Percentiles rank a stretch among this genome's conserved stretches.
phyloP scores from a whole-genome alignment of 495 filamentous ascomycete species.

The Neurospora sp. region DNA sequence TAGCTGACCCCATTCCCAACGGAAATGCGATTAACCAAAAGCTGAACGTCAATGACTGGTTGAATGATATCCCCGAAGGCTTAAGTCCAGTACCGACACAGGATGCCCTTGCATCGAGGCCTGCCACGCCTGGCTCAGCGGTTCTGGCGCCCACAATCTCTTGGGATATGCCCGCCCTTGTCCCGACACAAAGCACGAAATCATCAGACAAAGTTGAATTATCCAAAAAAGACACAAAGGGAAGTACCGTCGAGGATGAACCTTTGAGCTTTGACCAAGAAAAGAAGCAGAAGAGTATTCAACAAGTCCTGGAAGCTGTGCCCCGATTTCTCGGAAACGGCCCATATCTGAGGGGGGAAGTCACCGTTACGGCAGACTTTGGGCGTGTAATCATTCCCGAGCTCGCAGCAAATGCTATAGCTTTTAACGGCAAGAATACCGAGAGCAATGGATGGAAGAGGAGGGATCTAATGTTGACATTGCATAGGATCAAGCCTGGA shows the following conservation, averaged over 20 bases:
- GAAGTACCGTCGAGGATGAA: not conserved
- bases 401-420: conserved; percentile 4
- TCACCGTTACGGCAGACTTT: conserved; percentile 31
- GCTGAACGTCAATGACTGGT: not conserved
- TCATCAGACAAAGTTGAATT: conserved; percentile 4
- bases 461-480: conserved; percentile 4
- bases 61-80: not conserved
- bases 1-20: not conserved
- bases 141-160: not conserved
- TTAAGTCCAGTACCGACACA: not conserved
- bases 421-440: conserved; percentile 10
- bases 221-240: not conserved
- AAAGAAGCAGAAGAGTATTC: not conserved
- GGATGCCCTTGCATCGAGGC: not conserved
- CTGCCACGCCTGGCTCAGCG: not conserved
- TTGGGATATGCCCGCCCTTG: conserved; percentile 8
- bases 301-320: conserved; percentile 3
- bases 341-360: conserved; percentile 19
- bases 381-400: conserved; percentile 29
- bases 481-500: not conserved
- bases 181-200: conserved; percentile 1
- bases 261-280: not conserved
- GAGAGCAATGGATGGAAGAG: conserved; percentile 13
- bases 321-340: conserved; percentile 2
- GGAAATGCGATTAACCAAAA: not conserved